Conservation (phyloP, 208 protist species). For the Crithidia fasciculata region DNA sequence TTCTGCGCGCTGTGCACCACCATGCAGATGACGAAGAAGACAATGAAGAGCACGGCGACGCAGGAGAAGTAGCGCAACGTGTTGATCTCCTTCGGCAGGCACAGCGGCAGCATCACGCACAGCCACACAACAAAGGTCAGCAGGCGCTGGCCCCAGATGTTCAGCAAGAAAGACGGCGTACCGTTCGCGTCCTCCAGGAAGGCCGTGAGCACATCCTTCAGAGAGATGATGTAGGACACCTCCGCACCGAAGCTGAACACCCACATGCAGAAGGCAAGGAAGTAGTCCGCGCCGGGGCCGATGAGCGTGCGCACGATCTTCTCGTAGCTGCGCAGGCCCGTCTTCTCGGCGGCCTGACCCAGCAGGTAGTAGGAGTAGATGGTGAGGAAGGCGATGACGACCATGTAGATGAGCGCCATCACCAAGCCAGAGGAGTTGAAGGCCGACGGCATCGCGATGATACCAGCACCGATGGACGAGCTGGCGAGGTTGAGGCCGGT, state of each 20-base stretch:
- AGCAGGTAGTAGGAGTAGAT: conserved; percentile 70
- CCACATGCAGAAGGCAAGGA: conserved; percentile 62
- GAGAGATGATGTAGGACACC: conserved; percentile 79
- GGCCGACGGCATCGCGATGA: conserved; percentile 58
- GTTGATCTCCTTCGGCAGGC: conserved; percentile 82
- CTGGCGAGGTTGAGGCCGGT: conserved; percentile 57
- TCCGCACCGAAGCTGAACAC: conserved; percentile 57
- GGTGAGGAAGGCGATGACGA: conserved; percentile 43
- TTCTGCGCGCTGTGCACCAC: conserved; percentile 57
- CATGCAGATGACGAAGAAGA: conserved; percentile 79
- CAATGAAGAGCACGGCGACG: conserved; percentile 61
- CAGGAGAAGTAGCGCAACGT: conserved; percentile 76
- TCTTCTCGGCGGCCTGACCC: conserved; percentile 33
- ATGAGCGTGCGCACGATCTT: conserved; percentile 47
- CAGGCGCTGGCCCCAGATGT: conserved; percentile 45
- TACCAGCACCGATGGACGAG: conserved; percentile 62
- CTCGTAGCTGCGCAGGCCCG: conserved; percentile 51
- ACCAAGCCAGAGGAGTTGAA: conserved; percentile 55
- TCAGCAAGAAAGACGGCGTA: conserved; percentile 36
- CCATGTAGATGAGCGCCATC: conserved; percentile 42
- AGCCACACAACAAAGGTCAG: conserved; percentile 69
- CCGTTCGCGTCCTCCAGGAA: conserved; percentile 40
- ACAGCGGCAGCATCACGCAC: conserved; percentile 75
- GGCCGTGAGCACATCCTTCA: conserved; percentile 67
- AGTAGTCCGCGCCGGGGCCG: conserved; percentile 57